Percentiles rank a stretch among this genome's conserved stretches.
These are phyloP conservation scores for Skeletonema grethae DNA, from an alignment of 108 stramenopile genomes.

Conservation along the genomic window DNA sequence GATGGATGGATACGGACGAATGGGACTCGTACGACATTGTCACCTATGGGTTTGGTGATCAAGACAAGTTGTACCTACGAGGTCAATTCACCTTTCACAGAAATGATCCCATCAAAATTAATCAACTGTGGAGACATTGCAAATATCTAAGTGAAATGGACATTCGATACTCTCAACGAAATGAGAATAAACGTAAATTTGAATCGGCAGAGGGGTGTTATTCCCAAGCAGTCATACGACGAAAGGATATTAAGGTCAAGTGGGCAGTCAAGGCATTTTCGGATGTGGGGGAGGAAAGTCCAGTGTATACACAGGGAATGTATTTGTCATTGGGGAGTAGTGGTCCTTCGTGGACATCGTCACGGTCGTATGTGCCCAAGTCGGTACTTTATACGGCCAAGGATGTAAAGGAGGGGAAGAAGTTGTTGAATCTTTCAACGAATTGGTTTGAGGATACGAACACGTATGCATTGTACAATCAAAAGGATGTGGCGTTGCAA, in stretches of 20 bases:
- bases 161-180: slow-evolving; percentile 55
- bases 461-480: slow-evolving; percentile 38
- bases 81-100: slow-evolving; percentile 95
- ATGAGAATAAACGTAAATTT: slow-evolving; percentile 57
- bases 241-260: slow-evolving; percentile 78
- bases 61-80: slow-evolving; percentile 84
- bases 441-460: slow-evolving; percentile 71
- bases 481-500: slow-evolving; percentile 52
- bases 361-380: slow-evolving; percentile 22
- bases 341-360: slow-evolving; percentile 31
- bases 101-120: slow-evolving; percentile 68
- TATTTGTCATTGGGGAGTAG: slow-evolving; percentile 43
- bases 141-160: slow-evolving; percentile 84
- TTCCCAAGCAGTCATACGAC: slow-evolving; percentile 69
- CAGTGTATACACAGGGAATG: slow-evolving; percentile 71
- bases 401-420: slow-evolving; percentile 30
- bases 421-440: slow-evolving; percentile 33
- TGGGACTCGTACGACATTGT: slow-evolving; percentile 87
- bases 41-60: slow-evolving; percentile 93
- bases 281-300: slow-evolving; percentile 65
- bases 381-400: slow-evolving; percentile 75
- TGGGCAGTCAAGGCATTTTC: slow-evolving; percentile 89
- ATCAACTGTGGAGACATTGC: slow-evolving; percentile 87
- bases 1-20: slow-evolving; percentile 85
- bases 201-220: slow-evolving; percentile 95